These are phyloP conservation scores for Eutrema heterophyllum DNA, from an alignment of 345 rosid genomes.

Conservation along the genomic window DNA sequence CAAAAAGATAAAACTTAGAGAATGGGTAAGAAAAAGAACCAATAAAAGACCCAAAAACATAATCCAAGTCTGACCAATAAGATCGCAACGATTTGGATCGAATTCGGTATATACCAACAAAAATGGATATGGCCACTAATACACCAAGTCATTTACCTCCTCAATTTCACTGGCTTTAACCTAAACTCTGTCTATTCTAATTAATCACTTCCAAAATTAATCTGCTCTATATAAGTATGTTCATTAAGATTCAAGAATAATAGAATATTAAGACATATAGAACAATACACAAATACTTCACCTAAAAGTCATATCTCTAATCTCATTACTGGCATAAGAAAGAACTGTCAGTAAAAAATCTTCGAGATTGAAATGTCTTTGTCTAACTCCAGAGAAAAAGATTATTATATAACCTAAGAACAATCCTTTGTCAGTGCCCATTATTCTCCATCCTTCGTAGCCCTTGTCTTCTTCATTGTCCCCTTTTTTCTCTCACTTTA, in stretches of 20 bases:
- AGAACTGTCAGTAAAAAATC: not conserved
- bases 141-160: not conserved
- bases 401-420: slow-evolving; percentile 21
- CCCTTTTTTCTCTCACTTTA: slow-evolving; percentile 21
- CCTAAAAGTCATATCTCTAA: not conserved
- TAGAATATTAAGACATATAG: not conserved
- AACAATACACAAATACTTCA: not conserved
- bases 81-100: slow-evolving; percentile 18
- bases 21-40: slow-evolving; percentile 25
- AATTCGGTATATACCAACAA: slow-evolving; percentile 15
- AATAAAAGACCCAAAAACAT: slow-evolving; percentile 20
- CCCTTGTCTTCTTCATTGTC: slow-evolving; percentile 30
- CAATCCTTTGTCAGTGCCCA: slow-evolving; percentile 29
- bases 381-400: not conserved
- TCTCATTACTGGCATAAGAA: slow-evolving; percentile 1
- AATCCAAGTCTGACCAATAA: slow-evolving; percentile 31
- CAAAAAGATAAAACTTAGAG: slow-evolving; percentile 28
- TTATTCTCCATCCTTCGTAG: slow-evolving; percentile 16
- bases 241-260: not conserved
- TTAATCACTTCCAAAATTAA: not conserved
- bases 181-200: not conserved
- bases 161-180: slow-evolving; percentile 1
- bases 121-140: slow-evolving; percentile 25
- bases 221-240: not conserved
- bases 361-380: slow-evolving; percentile 1